Conservation (phyloP, 2,329 filamentous ascomycete species). For the Ophiognomonia clavigignenti-juglandacearum region DNA sequence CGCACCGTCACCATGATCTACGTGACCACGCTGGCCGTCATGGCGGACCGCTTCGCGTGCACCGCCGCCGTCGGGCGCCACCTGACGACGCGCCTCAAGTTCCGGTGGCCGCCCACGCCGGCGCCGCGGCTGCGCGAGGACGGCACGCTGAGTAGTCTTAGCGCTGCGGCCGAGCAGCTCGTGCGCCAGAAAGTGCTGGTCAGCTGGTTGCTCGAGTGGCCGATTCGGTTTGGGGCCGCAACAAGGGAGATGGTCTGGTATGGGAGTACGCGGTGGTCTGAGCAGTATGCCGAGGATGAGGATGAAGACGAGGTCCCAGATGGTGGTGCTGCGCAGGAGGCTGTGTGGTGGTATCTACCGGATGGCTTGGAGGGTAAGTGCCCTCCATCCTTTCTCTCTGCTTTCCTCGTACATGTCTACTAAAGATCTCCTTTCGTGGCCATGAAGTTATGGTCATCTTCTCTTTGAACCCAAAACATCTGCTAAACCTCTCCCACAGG, state of each 20-base stretch:
- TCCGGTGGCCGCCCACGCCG: slow-evolving; percentile 47
- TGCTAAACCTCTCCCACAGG: slow-evolving; percentile 3
- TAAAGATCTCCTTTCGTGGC: neutral
- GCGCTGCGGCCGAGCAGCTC: slow-evolving; percentile 54
- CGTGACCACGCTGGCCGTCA: slow-evolving; percentile 61
- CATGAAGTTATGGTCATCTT: too few relatives aligned
- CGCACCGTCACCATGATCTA: slow-evolving; percentile 50
- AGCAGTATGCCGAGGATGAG: slow-evolving; percentile 30
- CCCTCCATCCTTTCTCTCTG: slow-evolving; percentile 8
- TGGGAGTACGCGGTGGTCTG: slow-evolving; percentile 57
- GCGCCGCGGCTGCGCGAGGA: slow-evolving; percentile 27
- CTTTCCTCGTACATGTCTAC: neutral
- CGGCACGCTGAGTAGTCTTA: slow-evolving; percentile 28
- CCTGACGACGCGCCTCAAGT: slow-evolving; percentile 42
- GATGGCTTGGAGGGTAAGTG: slow-evolving; percentile 59
- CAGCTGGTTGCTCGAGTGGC: slow-evolving; percentile 59
- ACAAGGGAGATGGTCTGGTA: slow-evolving; percentile 63
- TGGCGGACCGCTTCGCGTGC: slow-evolving; percentile 71
- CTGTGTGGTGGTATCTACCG: slow-evolving; percentile 69
- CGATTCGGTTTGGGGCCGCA: slow-evolving; percentile 53
- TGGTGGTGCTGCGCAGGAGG: neutral
- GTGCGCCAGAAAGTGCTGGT: slow-evolving; percentile 66
- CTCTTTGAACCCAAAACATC: slow-evolving; percentile 46
- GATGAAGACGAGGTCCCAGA: slow-evolving; percentile 23
- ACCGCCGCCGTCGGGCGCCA: slow-evolving; percentile 49